These are phyloP conservation scores for Citrus unshiu DNA, from an alignment of 345 rosid species.

Conservation along the genomic window DNA sequence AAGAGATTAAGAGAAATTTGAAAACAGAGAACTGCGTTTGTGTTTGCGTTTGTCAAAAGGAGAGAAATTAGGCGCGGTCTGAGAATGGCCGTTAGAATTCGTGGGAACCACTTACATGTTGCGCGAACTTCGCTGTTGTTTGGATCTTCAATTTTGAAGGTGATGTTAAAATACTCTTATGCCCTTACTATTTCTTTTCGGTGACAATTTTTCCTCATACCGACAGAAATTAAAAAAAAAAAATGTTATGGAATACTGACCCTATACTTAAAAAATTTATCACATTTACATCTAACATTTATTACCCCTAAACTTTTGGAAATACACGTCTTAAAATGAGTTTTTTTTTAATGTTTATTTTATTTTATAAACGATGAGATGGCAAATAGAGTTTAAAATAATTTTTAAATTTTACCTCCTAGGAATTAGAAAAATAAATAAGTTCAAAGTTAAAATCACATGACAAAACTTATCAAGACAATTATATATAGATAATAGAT, in stretches of 20 bases:
- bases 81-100: constrained; percentile 23
- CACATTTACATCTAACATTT: background rate
- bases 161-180: background rate
- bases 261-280: background rate
- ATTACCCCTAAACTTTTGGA: background rate
- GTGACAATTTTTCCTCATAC: background rate
- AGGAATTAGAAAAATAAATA: too few relatives aligned
- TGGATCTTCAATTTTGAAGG: background rate
- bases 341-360: too few relatives aligned
- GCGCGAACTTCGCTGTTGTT: constrained; percentile 1
- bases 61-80: constrained; percentile 20
- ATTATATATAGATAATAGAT: too few relatives aligned
- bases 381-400: too few relatives aligned
- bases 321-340: background rate
- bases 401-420: too few relatives aligned
- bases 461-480: too few relatives aligned
- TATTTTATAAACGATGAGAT: too few relatives aligned
- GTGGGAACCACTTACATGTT: constrained; percentile 4
- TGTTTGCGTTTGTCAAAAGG: background rate
- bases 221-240: background rate
- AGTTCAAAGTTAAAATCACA: too few relatives aligned
- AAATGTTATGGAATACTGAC: background rate
- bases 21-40: background rate
- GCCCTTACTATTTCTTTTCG: background rate
- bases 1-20: background rate